Conservation (phyloP, 2,329 filamentous ascomycete genomes). For the Nothopassalora personata region DNA sequence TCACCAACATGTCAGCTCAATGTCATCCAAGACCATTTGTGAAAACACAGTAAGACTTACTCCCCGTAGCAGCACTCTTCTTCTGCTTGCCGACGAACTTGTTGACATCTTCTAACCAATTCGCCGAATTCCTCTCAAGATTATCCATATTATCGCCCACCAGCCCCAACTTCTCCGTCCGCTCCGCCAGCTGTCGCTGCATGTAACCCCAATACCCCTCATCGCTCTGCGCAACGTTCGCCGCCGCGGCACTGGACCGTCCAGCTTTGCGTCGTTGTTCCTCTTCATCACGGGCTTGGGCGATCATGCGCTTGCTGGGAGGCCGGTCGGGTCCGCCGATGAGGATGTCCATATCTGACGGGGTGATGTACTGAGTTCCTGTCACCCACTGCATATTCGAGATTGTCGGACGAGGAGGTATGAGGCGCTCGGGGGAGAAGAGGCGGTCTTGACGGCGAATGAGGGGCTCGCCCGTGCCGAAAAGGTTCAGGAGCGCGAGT, state of each 20-base stretch:
- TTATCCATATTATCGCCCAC: slow-evolving; percentile 81
- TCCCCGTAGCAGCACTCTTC: slow-evolving; percentile 70
- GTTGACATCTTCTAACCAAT: slow-evolving; percentile 80
- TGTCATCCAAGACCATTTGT: not conserved
- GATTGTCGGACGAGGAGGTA: slow-evolving; percentile 83
- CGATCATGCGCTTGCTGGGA: slow-evolving; percentile 80
- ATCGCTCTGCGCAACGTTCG: slow-evolving; percentile 40
- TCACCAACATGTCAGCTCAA: slow-evolving; percentile 4
- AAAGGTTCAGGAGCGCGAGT: slow-evolving; percentile 74
- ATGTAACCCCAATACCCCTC: slow-evolving; percentile 72
- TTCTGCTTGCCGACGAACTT: slow-evolving; percentile 88
- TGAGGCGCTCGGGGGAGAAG: slow-evolving; percentile 67
- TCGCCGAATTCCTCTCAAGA: slow-evolving; percentile 71
- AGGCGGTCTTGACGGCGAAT: slow-evolving; percentile 61
- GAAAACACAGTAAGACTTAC: slow-evolving; percentile 23
- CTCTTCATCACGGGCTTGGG: slow-evolving; percentile 70
- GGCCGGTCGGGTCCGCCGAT: slow-evolving; percentile 86
- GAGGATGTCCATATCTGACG: slow-evolving; percentile 79
- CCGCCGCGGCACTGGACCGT: slow-evolving; percentile 31
- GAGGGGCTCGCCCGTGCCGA: slow-evolving; percentile 66
- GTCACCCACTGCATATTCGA: slow-evolving; percentile 95
- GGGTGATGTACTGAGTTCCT: slow-evolving; percentile 85
- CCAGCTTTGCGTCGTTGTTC: slow-evolving; percentile 45
- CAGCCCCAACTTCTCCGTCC: slow-evolving; percentile 79
- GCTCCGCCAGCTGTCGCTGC: slow-evolving; percentile 78